Evolutionary conservation across 208 protist genomes (phyloP), one percentile per base, ranked within the genome.

Genomic region (Trypanosoma melophagium): DNA sequence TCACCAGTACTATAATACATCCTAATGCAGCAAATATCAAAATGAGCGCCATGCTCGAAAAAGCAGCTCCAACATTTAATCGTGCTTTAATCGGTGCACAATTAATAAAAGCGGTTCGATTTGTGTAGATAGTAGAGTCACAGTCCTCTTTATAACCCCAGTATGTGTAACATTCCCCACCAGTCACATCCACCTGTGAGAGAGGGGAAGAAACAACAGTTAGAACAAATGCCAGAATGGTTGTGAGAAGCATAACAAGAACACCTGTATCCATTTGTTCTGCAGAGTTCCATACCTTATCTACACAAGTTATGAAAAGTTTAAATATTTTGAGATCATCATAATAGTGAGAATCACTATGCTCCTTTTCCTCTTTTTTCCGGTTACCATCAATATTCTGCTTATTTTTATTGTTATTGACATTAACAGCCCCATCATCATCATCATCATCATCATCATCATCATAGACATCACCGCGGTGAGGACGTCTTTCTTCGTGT

Each of bases 101-200:
- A 17, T 57, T 19, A 41, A 84, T 71, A 44, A 91, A 31, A 8
- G 59, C 67, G 16, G 77, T 79, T 3, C 66, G 71, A 31, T 55
- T 38, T 3, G 63, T 78, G 64, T 91, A 94, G 19, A 47, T 60
- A 25, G 38, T 31, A 41, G 56, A 41, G 41, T 90, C 83, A 62
- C 88, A 94, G 71, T 94, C 62, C 3, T 50, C 14, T 60, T 94
- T 94, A 70, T 77, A 91, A 13, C 88, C 88, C 79, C 84, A 94
- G 69, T 83, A 91, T 7, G 88, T 91, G 64, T 85, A 85, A 69
- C 88, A 94, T 10, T 35, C 52, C 24, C 65, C 66, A 55, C 59
- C 45, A 10, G 55, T 25, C 7, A 76, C 9, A 51, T 87, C 81
- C 17, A 92, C 19, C 68, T 89, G 81, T 7, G 86, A 83, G 21